Conservation (phyloP, 2,329 filamentous ascomycete species). For the Paecilomyces formosus region DNA sequence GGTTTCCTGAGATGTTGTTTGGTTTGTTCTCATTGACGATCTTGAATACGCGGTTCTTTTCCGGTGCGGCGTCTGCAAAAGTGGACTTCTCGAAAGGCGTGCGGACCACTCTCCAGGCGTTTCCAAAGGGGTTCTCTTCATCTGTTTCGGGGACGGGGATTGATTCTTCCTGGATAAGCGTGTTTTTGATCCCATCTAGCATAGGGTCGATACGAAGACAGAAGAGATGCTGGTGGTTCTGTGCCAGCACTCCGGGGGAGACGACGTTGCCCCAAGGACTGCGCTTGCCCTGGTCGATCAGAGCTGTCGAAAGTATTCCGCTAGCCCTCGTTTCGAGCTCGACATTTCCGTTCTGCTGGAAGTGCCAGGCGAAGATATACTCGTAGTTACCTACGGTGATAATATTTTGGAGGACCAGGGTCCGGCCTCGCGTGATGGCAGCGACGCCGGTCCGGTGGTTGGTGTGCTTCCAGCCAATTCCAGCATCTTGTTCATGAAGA, state of each 20-base stretch:
- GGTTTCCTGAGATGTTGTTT: constrained; percentile 46
- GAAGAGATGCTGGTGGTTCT: constrained; percentile 67
- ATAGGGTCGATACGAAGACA: constrained; percentile 57
- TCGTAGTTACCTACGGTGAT: constrained; percentile 66
- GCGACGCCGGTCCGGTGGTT: constrained; percentile 59
- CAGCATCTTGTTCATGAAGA: constrained; percentile 62
- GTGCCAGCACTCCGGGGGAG: constrained; percentile 55
- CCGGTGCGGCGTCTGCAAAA: constrained; percentile 35
- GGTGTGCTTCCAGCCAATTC: constrained; percentile 64
- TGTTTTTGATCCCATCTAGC: constrained; percentile 51
- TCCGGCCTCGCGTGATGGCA: constrained; percentile 53
- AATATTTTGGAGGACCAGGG: constrained; percentile 61
- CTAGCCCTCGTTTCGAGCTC: constrained; percentile 57
- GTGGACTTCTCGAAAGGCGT: constrained; percentile 39
- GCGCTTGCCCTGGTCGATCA: constrained; percentile 52
- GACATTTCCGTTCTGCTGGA: constrained; percentile 57
- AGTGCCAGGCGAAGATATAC: constrained; percentile 59
- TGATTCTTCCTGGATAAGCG: constrained; percentile 48
- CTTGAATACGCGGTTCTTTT: constrained; percentile 45
- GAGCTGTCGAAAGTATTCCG: constrained; percentile 56
- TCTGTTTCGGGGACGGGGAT: constrained; percentile 43
- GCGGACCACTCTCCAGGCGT: constrained; percentile 51
- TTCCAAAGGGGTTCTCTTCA: constrained; percentile 54
- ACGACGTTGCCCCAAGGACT: constrained; percentile 56
- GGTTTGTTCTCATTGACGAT: constrained; percentile 45